phyloP scores from a whole-genome alignment of 2,329 filamentous ascomycete genomes.

The Bipolaris sorokiniana region DNA sequence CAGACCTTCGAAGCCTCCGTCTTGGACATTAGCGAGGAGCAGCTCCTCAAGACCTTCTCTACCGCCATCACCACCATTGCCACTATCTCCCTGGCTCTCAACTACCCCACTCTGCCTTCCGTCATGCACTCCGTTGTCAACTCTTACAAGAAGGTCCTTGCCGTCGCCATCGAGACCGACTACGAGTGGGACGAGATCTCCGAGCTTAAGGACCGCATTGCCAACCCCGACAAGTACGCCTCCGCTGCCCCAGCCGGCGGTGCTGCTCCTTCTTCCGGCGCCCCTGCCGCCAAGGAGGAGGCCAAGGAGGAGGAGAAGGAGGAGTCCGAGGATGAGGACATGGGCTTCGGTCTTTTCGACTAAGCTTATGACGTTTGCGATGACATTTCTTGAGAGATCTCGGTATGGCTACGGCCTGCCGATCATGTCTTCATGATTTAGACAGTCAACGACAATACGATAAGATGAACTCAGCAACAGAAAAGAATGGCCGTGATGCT shows the following conservation, averaged over 20 bases:
- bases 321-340: conserved; percentile 62
- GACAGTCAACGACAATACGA: conserved; percentile 44
- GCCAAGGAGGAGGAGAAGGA: conserved; percentile 64
- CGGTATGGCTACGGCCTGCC: conserved; percentile 24
- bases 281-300: conserved; percentile 49
- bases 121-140: conserved; percentile 97
- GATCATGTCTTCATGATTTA: conserved; percentile 41
- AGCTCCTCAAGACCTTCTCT: conserved; percentile 84
- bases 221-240: conserved; percentile 97
- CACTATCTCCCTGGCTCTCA: conserved; percentile 85
- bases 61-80: conserved; percentile 86
- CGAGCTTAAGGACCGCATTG: conserved; percentile 98
- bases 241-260: conserved; percentile 73
- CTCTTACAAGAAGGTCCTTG: conserved; percentile 94
- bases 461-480: conserved; percentile 34
- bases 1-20: conserved; percentile 87
- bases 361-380: conserved; percentile 45
- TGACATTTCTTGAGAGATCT: conserved; percentile 30
- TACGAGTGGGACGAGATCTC: conserved; percentile 95
- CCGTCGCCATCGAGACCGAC: conserved; percentile 88
- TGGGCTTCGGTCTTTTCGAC: conserved; percentile 63
- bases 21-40: conserved; percentile 92
- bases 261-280: conserved; percentile 59
- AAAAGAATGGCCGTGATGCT: conserved; percentile 34
- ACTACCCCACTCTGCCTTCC: conserved; percentile 95